Conservation (phyloP, 1,139 yeast genomes). For the Taiozyma sp. region DNA sequence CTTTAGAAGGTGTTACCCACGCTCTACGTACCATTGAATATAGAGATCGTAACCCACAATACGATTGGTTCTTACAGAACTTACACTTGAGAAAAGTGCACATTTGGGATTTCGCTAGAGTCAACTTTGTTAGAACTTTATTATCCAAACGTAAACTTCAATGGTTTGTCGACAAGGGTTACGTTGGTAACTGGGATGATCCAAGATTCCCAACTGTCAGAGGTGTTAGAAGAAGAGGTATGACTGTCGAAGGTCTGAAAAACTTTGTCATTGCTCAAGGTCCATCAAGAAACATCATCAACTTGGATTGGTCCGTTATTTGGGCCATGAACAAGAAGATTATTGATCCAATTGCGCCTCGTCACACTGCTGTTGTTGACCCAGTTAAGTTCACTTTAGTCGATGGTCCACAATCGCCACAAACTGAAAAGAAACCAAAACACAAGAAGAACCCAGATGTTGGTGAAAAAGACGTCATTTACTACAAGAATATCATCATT, state of each 20-base stretch:
- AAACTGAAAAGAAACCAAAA: slow-evolving; percentile 74
- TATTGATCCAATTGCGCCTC: slow-evolving; percentile 94
- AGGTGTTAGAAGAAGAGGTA: slow-evolving; percentile 99
- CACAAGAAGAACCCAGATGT: slow-evolving; percentile 95
- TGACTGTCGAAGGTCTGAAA: slow-evolving; percentile 95
- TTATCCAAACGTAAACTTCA: slow-evolving; percentile 95
- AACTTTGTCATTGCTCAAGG: slow-evolving; percentile 93
- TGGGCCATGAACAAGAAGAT: slow-evolving; percentile 97
- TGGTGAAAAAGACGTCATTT: slow-evolving; percentile 79
- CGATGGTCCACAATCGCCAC: slow-evolving; percentile 65
- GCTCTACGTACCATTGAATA: slow-evolving; percentile 96
- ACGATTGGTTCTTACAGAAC: slow-evolving; percentile 89
- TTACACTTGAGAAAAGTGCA: slow-evolving; percentile 84
- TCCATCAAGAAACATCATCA: slow-evolving; percentile 92
- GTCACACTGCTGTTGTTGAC: slow-evolving; percentile 79
- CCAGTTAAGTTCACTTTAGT: slow-evolving; percentile 62
- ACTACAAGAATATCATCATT: slow-evolving; percentile 57
- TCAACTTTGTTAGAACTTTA: slow-evolving; percentile 91
- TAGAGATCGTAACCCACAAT: slow-evolving; percentile 97
- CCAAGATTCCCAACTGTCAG: slow-evolving; percentile 99
- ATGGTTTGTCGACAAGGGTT: slow-evolving; percentile 92
- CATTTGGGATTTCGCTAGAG: slow-evolving; percentile 97
- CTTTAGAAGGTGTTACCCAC: slow-evolving; percentile 95
- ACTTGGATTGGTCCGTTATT: slow-evolving; percentile 93
- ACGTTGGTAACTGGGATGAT: slow-evolving; percentile 94